phyloP scores from a whole-genome alignment of 805 yeast species.

The Ogataea ramenticola region DNA sequence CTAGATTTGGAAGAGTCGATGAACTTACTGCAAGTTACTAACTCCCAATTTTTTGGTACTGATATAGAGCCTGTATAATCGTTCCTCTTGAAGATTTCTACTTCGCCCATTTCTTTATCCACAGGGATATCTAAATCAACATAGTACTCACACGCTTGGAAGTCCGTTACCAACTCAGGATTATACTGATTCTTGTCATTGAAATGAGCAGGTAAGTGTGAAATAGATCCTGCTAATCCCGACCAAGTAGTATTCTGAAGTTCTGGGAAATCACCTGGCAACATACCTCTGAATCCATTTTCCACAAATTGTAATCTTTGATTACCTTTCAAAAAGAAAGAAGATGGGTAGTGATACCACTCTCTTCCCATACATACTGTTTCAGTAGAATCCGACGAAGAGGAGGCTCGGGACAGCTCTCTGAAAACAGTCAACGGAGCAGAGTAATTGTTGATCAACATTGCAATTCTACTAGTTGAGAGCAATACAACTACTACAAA shows the following conservation, averaged over 20 bases:
- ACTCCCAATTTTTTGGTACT: conserved; percentile 36
- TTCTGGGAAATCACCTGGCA: conserved; percentile 80
- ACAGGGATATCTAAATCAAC: conserved; percentile 54
- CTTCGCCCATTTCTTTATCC: conserved; percentile 38
- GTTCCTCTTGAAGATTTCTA: conserved; percentile 13
- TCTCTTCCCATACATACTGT: conserved; percentile 90
- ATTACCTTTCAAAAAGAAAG: conserved; percentile 67
- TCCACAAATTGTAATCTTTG: conserved; percentile 59
- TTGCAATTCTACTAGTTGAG: conserved; percentile 47
- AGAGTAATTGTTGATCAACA: conserved; percentile 58
- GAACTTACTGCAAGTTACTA: conserved; percentile 39
- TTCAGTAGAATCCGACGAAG: conserved; percentile 13
- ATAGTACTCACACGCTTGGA: conserved; percentile 56
- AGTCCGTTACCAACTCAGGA: conserved; percentile 40
- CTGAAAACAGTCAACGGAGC: conserved; percentile 63
- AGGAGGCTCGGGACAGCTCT: conserved; percentile 31
- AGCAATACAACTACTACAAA: conserved; percentile 14
- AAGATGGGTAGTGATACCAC: conserved; percentile 90
- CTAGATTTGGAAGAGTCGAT: conserved; percentile 46
- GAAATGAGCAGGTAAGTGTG: conserved; percentile 55
- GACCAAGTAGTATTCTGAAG: conserved; percentile 12
- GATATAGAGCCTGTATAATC: conserved; percentile 5
- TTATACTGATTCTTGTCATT: conserved; percentile 70
- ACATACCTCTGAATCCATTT: conserved; percentile 77
- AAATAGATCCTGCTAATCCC: conserved; percentile 28